Evolutionary conservation across 2,329 filamentous ascomycete species (phyloP), one percentile per base, ranked within the genome.

Genomic region (Paecilomyces niveus): DNA sequence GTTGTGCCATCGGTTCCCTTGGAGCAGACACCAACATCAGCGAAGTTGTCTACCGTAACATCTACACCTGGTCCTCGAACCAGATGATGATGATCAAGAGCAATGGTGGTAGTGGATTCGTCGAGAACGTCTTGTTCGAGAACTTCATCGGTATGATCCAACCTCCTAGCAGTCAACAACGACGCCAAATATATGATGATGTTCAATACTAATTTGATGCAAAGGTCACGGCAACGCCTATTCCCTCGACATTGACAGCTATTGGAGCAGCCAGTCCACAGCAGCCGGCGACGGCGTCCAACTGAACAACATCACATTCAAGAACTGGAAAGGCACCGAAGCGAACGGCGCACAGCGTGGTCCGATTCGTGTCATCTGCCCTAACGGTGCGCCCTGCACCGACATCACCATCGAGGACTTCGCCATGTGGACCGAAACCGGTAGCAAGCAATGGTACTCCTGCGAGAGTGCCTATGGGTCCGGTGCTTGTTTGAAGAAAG

Each of bases 81-180:
- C 81, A 86, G 65, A 85, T 85, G 83, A 79, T 80, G 70, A 83
- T 84, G 81, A 80, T 86, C 74, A 86, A 86, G 70, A 81, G 78
- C 56, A 82, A 84, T 64, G 84, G 84, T 50, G 84, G 84, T 39
- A 76, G 68, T 58, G 84, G 83, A 22, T 76, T 72, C 2, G 78
- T 85, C 3, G 75, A 75, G 50, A 78, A 85, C 62, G 72, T 67
- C 0, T 64, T 77, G 1, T 76, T 85, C 49, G 78, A 82, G 64
- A 84, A 85, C 72, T 86, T 85, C 69, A 81, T 83, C 54, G 69
- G 65, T 70, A 65, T 26, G 61, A 45, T 13, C 21, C 10, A 11
- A 2, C 10, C 2, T 5, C n/a, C n/a, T n/a, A n/a, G n/a, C n/a
- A n/a, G n/a, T n/a, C n/a, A n/a, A n/a, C 32, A 33, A 13, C 32